Conservation (phyloP, 2,329 filamentous ascomycete species). For the Xylaria sp. region DNA sequence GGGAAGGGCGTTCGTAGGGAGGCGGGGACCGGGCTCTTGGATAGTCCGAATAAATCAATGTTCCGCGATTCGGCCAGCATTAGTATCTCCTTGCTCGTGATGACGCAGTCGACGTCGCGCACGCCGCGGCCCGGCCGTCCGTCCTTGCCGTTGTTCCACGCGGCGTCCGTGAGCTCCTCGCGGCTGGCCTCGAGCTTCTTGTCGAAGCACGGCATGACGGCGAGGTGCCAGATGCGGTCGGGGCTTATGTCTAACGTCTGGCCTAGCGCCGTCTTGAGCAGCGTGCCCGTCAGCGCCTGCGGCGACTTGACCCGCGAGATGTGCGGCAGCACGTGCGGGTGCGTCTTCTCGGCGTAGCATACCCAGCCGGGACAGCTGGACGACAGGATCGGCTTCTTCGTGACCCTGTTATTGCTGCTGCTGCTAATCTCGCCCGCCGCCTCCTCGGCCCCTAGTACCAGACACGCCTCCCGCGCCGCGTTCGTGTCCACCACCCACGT, state of each 20-base stretch:
- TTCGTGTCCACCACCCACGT: constrained; percentile 92
- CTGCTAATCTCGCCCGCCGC: constrained; percentile 50
- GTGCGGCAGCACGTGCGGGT: constrained; percentile 89
- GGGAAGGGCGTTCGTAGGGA: constrained; percentile 65
- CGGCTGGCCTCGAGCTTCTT: constrained; percentile 97
- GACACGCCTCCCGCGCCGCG: constrained; percentile 74
- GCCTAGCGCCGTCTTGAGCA: constrained; percentile 85
- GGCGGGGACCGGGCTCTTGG: constrained; percentile 56
- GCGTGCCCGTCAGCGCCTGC: constrained; percentile 86
- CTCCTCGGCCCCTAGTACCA: constrained; percentile 80
- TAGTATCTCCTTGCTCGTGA: constrained; percentile 91
- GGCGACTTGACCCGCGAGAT: constrained; percentile 91
- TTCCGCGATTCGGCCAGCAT: constrained; percentile 83
- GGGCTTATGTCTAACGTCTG: constrained; percentile 71
- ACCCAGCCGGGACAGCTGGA: constrained; percentile 97
- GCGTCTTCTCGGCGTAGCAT: constrained; percentile 98
- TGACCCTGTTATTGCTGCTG: constrained; percentile 13
- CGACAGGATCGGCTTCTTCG: constrained; percentile 73
- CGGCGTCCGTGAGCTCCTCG: constrained; percentile 82
- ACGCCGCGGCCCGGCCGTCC: constrained; percentile 58
- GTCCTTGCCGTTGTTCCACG: constrained; percentile 60
- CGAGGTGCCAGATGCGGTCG: constrained; percentile 87
- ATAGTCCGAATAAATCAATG: constrained; percentile 74
- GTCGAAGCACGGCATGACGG: constrained; percentile 98
- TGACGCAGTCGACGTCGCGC: constrained; percentile 95